Evolutionary conservation across 225 moss, liverwort and hornwort species (phyloP).

Genomic region (Polytrichum commune): DNA sequence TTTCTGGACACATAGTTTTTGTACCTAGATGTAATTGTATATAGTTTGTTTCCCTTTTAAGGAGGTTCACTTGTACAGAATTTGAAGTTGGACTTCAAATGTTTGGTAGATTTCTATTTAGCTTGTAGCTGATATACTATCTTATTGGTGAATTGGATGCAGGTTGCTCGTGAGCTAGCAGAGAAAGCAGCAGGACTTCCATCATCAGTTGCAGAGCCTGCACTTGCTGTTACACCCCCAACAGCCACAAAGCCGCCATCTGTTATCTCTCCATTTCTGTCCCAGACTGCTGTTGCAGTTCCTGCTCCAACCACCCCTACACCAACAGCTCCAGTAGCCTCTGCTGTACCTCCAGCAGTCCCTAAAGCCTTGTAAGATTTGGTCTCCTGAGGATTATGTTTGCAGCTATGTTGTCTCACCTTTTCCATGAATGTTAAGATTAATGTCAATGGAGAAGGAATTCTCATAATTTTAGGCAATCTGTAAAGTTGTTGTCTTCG

Average conservation of each 20-base stretch:
- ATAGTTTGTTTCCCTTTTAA: no score
- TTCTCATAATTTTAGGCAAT: no score
- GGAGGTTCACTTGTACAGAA: no score
- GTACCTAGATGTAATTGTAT: no score
- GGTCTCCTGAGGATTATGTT: not conserved
- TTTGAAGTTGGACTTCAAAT: no score
- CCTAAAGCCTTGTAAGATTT: conserved; percentile 32
- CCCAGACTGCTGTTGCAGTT: conserved; percentile 29
- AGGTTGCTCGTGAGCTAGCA: conserved; percentile 90
- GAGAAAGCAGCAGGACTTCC: conserved; percentile 58
- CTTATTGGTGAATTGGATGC: conserved; percentile 2
- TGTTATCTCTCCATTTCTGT: conserved; percentile 21
- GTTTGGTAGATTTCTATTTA: no score
- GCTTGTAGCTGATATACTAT: no score
- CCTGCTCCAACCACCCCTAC: conserved; percentile 27
- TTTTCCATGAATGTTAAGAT: no score
- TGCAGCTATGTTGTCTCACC: no score
- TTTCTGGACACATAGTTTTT: no score
- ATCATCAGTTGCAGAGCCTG: conserved; percentile 22
- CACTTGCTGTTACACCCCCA: conserved; percentile 30
- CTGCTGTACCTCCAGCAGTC: conserved; percentile 10
- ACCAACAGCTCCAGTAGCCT: conserved; percentile 28
- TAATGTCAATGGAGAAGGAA: no score
- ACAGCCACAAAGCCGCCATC: conserved; percentile 34
- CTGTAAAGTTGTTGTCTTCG: no score